Evolutionary conservation across 164 flowering plant species (phyloP).

Genomic region (Umbellularia californica): DNA sequence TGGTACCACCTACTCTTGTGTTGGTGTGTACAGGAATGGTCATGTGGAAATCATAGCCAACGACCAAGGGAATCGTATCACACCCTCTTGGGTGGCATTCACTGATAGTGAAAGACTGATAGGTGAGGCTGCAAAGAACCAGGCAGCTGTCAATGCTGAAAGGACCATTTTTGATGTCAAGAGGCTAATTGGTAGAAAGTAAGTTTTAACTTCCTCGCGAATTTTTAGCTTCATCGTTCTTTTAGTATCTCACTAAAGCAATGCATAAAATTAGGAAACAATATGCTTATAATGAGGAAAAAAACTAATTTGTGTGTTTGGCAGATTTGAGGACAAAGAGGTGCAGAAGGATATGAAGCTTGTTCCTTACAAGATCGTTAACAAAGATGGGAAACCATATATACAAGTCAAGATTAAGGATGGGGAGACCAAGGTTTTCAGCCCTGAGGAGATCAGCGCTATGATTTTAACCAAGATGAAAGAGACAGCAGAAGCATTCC

Average conservation of each 20-base stretch:
- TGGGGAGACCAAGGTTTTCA: slow-evolving; percentile 79
- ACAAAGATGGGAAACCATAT: slow-evolving; percentile 88
- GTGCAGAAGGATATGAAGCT: slow-evolving; percentile 90
- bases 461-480: slow-evolving; percentile 87
- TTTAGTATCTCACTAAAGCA: neutral
- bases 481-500: slow-evolving; percentile 94
- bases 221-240: neutral
- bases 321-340: slow-evolving; percentile 86
- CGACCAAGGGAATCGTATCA: slow-evolving; percentile 87
- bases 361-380: slow-evolving; percentile 78
- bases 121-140: slow-evolving; percentile 93
- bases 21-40: slow-evolving; percentile 83
- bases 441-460: slow-evolving; percentile 93
- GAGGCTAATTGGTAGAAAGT: slow-evolving; percentile 85
- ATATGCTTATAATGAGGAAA: neutral
- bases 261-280: neutral
- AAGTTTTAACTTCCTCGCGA: slow-evolving; percentile 5
- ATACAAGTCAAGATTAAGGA: slow-evolving; percentile 72
- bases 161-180: slow-evolving; percentile 81
- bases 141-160: slow-evolving; percentile 69
- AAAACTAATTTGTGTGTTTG: neutral
- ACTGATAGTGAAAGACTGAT: slow-evolving; percentile 71
- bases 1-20: slow-evolving; percentile 89
- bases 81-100: slow-evolving; percentile 91
- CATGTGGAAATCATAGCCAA: slow-evolving; percentile 91